These are phyloP conservation scores for Collybiopsis confluens DNA, from an alignment of 768 basidiomycete genomes.

Conservation along the genomic window DNA sequence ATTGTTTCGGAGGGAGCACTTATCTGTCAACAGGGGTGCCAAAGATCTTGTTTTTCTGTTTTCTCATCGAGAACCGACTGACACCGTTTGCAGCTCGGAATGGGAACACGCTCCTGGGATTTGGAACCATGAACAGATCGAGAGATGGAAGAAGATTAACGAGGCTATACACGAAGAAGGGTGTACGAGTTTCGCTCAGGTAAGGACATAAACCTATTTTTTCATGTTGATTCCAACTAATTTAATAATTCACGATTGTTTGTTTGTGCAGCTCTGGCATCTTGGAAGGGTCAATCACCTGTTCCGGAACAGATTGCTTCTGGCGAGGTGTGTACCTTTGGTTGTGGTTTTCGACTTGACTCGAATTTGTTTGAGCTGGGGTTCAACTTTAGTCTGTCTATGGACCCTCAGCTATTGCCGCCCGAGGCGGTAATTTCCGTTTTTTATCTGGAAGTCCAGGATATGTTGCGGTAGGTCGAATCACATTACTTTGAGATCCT, in stretches of 20 bases:
- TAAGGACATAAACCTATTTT: too few relatives aligned
- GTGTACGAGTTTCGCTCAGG: conserved; percentile 24
- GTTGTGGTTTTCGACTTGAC: too few relatives aligned
- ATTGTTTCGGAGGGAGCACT: conserved; percentile 28
- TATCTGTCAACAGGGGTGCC: conserved; percentile 26
- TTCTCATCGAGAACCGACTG: too few relatives aligned
- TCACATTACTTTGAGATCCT: background rate
- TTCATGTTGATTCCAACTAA: too few relatives aligned
- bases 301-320: conserved; percentile 25
- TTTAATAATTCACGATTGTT: too few relatives aligned
- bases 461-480: conserved; percentile 20
- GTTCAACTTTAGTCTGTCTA: too few relatives aligned
- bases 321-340: conserved; percentile 12
- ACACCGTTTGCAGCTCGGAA: too few relatives aligned
- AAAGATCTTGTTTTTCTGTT: too few relatives aligned
- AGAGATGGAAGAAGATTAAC: conserved; percentile 27
- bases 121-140: conserved; percentile 26
- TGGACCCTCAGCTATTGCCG: conserved; percentile 21
- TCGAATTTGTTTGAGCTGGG: too few relatives aligned
- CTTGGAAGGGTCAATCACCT: conserved; percentile 21
- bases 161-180: conserved; percentile 30
- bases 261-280: conserved; percentile 24
- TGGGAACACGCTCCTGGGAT: conserved; percentile 28
- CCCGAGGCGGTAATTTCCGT: conserved; percentile 23
- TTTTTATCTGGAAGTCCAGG: conserved; percentile 22